Evolutionary conservation across 2,329 filamentous ascomycete genomes (phyloP).

Genomic region (Cladosporium cucumerinum): DNA sequence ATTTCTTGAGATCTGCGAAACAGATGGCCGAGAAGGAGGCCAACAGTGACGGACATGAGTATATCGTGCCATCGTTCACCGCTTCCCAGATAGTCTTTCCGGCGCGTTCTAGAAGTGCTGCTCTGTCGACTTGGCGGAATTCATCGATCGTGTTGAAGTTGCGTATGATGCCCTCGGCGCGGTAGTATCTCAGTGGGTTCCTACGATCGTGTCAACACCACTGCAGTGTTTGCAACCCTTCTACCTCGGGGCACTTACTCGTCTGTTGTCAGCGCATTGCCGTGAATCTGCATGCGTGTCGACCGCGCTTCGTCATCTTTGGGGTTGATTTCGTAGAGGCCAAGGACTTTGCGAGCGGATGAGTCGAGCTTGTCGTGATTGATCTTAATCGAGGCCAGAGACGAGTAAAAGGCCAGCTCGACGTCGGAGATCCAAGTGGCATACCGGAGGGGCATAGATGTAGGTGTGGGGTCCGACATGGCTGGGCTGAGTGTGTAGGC

Average conservation of each 20-base stretch:
- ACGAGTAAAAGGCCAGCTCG: constrained; percentile 90
- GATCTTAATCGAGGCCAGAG: constrained; percentile 89
- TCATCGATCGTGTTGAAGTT: constrained; percentile 96
- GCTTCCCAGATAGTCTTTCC: constrained; percentile 95
- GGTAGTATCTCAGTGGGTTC: constrained; percentile 66
- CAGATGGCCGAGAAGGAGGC: constrained; percentile 86
- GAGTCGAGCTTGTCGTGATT: constrained; percentile 97
- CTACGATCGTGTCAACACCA: constrained; percentile 41
- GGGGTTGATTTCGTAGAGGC: constrained; percentile 80
- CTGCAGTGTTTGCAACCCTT: too few species aligned
- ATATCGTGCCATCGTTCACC: constrained; percentile 93
- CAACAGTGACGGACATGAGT: constrained; percentile 86
- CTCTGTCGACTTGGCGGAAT: constrained; percentile 80
- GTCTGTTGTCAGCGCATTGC: constrained; percentile 77
- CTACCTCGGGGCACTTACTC: constrained; percentile 57
- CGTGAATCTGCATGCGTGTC: constrained; percentile 85
- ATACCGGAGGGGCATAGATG: constrained; percentile 58
- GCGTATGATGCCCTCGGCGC: constrained; percentile 89
- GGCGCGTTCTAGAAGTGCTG: constrained; percentile 71
- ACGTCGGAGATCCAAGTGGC: constrained; percentile 91
- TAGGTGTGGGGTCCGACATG: constrained; percentile 3
- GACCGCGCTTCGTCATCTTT: constrained; percentile 69
- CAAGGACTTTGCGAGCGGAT: constrained; percentile 79
- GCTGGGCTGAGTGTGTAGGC: not conserved
- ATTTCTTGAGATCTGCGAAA: constrained; percentile 95